These are phyloP conservation scores for Phytomonas serpens DNA, from an alignment of 208 protist species.

Conservation along the genomic window DNA sequence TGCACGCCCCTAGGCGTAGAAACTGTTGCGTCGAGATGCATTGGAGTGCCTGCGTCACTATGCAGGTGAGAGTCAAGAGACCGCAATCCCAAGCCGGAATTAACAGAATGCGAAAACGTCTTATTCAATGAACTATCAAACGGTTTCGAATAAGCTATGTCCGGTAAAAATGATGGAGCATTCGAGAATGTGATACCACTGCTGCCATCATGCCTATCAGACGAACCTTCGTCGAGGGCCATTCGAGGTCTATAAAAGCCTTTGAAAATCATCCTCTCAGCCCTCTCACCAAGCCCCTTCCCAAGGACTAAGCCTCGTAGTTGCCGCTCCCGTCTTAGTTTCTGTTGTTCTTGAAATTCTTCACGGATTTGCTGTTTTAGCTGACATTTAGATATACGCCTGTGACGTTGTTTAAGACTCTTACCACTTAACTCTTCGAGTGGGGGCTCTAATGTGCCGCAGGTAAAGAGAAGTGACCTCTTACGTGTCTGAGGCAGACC, in stretches of 20 bases:
- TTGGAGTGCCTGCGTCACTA: slow-evolving; percentile 16
- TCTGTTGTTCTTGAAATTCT: slow-evolving; percentile 52
- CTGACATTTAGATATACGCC: slow-evolving; percentile 22
- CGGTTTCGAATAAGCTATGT: neutral
- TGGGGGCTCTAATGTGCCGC: neutral
- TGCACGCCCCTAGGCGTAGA: neutral
- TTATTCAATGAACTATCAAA: neutral
- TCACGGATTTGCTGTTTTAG: slow-evolving; percentile 42
- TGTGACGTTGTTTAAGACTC: neutral
- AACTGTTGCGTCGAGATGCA: neutral
- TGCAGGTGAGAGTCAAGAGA: slow-evolving; percentile 20
- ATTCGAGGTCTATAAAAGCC: slow-evolving; percentile 55
- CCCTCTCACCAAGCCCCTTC: slow-evolving; percentile 51
- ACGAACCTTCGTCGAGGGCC: slow-evolving; percentile 18
- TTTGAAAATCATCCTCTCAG: slow-evolving; percentile 37
- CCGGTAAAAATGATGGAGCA: neutral
- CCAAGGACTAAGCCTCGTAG: slow-evolving; percentile 58
- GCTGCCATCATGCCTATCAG: neutral
- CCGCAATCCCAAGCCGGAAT: neutral
- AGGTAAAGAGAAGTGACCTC: neutral
- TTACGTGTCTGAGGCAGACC: neutral
- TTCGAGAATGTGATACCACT: neutral
- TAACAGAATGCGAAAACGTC: neutral
- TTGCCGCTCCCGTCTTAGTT: slow-evolving; percentile 22
- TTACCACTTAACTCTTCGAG: neutral